Conservation (phyloP, 257 asterid species). For the Voacanga thouarsii region DNA sequence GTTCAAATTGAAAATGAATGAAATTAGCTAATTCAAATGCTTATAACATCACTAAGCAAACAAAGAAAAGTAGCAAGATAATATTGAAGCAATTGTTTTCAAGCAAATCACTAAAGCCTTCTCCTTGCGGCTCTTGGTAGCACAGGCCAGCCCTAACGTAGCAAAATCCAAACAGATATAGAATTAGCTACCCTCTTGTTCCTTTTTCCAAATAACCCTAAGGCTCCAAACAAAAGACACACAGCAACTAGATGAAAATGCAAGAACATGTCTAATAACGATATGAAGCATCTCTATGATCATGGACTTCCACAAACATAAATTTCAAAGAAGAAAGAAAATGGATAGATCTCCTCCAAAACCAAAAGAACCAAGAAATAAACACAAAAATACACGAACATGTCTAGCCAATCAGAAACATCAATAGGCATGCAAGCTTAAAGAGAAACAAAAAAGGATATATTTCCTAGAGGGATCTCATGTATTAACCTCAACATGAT, state of each 20-base stretch:
- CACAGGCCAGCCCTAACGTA: neutral
- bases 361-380: neutral
- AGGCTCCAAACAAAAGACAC: no score
- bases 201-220: neutral
- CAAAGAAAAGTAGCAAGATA: neutral
- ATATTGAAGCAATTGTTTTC: neutral
- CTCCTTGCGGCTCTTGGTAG: neutral
- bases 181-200: neutral
- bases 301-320: no score
- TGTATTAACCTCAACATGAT: constrained; percentile 74
- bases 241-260: no score
- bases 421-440: neutral
- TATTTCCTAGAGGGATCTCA: constrained; percentile 2
- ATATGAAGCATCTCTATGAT: no score
- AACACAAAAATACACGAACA: neutral
- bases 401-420: neutral
- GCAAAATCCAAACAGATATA: no score
- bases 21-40: neutral
- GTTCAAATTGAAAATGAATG: neutral
- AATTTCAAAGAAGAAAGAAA: no score
- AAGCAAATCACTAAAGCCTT: no score
- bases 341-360: no score
- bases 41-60: neutral
- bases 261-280: no score
- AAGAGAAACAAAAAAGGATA: neutral